A percentile compares a stretch with the other conserved stretches of the same genome.
Evolutionary conservation across 1,284 basidiomycete genomes (phyloP).

Genomic region (Puccinia triticina): DNA sequence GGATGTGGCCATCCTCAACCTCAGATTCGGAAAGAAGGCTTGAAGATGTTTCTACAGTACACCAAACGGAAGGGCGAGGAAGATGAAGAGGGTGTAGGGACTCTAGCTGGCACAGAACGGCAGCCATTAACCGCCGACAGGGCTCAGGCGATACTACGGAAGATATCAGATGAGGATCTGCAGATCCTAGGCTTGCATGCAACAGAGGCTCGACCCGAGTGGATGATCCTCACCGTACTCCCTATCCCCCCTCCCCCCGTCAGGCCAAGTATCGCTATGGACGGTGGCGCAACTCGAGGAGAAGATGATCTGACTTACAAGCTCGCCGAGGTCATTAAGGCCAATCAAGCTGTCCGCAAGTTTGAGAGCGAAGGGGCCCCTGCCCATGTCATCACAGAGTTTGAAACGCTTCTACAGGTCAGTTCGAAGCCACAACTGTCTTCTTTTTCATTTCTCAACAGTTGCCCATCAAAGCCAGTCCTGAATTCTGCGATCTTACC

Average conservation of each 20-base stretch:
- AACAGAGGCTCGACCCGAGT: slow-evolving; percentile 94
- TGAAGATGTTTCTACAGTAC: slow-evolving; percentile 95
- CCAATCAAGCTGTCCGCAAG: slow-evolving; percentile 85
- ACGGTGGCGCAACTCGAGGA: slow-evolving; percentile 91
- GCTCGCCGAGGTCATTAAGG: slow-evolving; percentile 94
- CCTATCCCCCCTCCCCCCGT: slow-evolving; percentile 98
- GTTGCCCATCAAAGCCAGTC: neutral
- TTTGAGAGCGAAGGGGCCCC: slow-evolving; percentile 97
- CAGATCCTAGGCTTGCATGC: slow-evolving; percentile 88
- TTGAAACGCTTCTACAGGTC: slow-evolving; percentile 91
- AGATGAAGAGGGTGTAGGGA: slow-evolving; percentile 67
- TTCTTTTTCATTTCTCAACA: slow-evolving; percentile 51
- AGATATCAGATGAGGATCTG: slow-evolving; percentile 89
- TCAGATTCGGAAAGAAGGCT: slow-evolving; percentile 85
- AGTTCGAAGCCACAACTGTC: slow-evolving; percentile 53
- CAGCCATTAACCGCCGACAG: slow-evolving; percentile 83
- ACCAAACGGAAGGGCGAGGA: slow-evolving; percentile 85
- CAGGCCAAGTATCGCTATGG: slow-evolving; percentile 92
- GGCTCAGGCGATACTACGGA: slow-evolving; percentile 87
- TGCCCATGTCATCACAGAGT: slow-evolving; percentile 91
- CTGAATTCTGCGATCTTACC: neutral
- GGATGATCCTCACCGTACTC: slow-evolving; percentile 99
- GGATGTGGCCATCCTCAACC: slow-evolving; percentile 95
- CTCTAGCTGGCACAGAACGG: slow-evolving; percentile 78
- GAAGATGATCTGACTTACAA: slow-evolving; percentile 99